Conservation (phyloP, 305 asterid species). For the Solanum hybrid region DNA sequence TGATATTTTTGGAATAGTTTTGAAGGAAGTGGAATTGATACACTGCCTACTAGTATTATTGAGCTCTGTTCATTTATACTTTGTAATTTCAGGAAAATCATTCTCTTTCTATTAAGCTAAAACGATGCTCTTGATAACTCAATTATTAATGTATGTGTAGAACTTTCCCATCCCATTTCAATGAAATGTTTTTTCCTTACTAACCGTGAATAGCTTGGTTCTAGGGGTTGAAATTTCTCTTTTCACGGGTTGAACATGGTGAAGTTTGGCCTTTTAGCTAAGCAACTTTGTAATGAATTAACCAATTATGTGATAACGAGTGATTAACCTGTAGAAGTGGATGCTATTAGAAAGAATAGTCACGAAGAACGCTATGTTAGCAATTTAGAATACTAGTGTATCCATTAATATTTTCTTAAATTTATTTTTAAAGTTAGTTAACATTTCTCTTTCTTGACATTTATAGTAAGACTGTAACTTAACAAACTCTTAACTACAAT, state of each 20-base stretch:
- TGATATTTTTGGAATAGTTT: neutral
- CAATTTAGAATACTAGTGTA: neutral
- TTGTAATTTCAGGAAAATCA: neutral
- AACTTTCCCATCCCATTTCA: neutral
- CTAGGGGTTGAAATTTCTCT: neutral
- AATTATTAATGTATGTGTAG: neutral
- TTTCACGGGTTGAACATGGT: neutral
- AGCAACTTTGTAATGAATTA: neutral
- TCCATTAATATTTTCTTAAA: neutral
- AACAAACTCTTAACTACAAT: neutral
- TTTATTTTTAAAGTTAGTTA: neutral
- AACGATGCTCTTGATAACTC: neutral
- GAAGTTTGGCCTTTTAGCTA: neutral
- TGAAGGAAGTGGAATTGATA: neutral
- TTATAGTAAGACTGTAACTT: neutral
- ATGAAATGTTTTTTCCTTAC: neutral
- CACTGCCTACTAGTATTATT: neutral
- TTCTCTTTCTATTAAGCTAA: neutral
- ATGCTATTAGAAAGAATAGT: neutral
- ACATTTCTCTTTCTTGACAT: neutral
- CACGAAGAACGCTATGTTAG: neutral
- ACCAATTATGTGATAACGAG: neutral
- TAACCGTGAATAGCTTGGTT: neutral
- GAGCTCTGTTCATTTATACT: neutral
- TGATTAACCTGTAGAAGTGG: neutral